Percentiles rank a stretch among this genome's conserved stretches.
phyloP scores from a whole-genome alignment of 2,329 filamentous ascomycete species.

The Bipolaris sorokiniana region DNA sequence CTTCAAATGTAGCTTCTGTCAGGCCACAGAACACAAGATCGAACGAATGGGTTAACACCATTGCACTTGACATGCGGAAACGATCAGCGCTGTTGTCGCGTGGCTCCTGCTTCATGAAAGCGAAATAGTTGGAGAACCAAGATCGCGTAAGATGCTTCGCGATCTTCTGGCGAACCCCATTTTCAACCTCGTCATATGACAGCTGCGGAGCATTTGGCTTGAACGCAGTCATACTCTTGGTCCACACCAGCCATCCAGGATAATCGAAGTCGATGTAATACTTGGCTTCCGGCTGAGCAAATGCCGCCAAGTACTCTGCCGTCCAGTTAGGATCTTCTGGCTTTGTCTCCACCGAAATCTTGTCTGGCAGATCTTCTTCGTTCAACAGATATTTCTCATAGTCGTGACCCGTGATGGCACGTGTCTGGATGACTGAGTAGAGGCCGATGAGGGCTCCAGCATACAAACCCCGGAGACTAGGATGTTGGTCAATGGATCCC shows the following conservation, averaged over 20 bases:
- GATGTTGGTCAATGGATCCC: conserved; percentile 89
- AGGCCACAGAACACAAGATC: conserved; percentile 84
- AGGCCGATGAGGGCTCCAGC: conserved; percentile 75
- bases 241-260: conserved; percentile 96
- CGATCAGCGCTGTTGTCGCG: conserved; percentile 80
- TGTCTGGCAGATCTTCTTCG: conserved; percentile 77
- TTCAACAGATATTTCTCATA: conserved; percentile 87
- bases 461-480: conserved; percentile 81
- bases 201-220: conserved; percentile 72
- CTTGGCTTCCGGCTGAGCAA: conserved; percentile 77
- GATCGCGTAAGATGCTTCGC: conserved; percentile 78
- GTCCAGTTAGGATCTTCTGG: conserved; percentile 78
- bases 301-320: conserved; percentile 74
- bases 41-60: conserved; percentile 87
- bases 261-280: conserved; percentile 93
- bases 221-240: conserved; percentile 81
- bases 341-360: conserved; percentile 73
- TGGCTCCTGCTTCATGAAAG: conserved; percentile 94
- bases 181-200: conserved; percentile 83
- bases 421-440: conserved; percentile 86
- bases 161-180: conserved; percentile 74
- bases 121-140: conserved; percentile 89
- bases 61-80: conserved; percentile 86
- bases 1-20: conserved; percentile 79
- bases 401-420: conserved; percentile 82